A percentile compares a stretch with the other conserved stretches of the same genome.
These are phyloP conservation scores for Pichia nakasei DNA, from an alignment of 805 yeast genomes.

Conservation along the genomic window DNA sequence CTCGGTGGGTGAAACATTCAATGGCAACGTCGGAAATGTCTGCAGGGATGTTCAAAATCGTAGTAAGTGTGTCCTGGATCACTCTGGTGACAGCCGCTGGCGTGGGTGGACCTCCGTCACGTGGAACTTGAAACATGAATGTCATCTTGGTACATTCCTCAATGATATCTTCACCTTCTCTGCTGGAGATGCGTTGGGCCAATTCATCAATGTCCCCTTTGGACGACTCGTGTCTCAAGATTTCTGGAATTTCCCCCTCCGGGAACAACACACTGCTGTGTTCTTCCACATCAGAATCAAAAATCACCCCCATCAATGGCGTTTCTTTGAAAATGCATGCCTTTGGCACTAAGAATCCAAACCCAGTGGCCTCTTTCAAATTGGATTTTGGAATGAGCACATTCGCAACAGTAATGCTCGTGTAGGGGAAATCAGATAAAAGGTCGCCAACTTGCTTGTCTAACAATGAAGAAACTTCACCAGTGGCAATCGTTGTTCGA, in stretches of 20 bases:
- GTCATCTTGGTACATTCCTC: conserved; percentile 62
- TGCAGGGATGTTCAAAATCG: conserved; percentile 10
- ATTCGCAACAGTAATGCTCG: conserved; percentile 58
- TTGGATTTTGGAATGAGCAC: conserved; percentile 43
- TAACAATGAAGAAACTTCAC: neutral
- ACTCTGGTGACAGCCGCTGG: neutral
- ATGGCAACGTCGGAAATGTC: neutral
- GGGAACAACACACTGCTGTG: conserved; percentile 28
- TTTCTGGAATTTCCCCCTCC: conserved; percentile 11
- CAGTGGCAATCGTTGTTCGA: conserved; percentile 43
- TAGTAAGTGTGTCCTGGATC: conserved; percentile 17
- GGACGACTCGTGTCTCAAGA: conserved; percentile 3
- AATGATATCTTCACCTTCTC: neutral
- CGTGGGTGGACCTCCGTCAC: neutral
- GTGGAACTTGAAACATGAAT: conserved; percentile 50
- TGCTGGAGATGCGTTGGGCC: neutral
- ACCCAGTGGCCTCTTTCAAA: conserved; percentile 46
- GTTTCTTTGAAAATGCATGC: conserved; percentile 31
- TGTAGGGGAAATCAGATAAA: conserved; percentile 26
- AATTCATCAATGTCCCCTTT: neutral
- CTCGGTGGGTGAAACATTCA: neutral
- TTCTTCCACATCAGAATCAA: conserved; percentile 77
- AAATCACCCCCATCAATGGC: conserved; percentile 74
- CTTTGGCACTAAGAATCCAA: conserved; percentile 82
- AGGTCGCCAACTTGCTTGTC: neutral